Conservation (phyloP, 176 grass and related monocot species). For the Carex scoparia region DNA sequence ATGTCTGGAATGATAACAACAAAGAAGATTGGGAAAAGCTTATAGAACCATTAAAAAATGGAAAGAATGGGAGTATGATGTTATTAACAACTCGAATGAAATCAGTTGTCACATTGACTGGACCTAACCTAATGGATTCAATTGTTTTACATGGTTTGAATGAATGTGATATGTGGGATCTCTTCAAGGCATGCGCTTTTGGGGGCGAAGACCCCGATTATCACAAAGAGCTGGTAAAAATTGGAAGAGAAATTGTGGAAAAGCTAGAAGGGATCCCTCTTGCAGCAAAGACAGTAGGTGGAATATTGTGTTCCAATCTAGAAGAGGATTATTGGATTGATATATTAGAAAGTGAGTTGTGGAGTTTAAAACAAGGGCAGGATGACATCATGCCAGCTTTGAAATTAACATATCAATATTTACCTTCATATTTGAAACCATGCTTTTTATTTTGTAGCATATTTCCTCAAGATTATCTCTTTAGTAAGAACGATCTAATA, state of each 20-base stretch:
- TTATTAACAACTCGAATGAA: constrained; percentile 29
- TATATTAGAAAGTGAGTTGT: constrained; percentile 14
- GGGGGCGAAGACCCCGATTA: neutral
- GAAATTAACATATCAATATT: constrained; percentile 24
- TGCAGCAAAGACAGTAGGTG: constrained; percentile 25
- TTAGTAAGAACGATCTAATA: constrained; percentile 11
- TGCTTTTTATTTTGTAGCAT: constrained; percentile 29
- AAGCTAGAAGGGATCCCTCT: constrained; percentile 24
- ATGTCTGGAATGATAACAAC: constrained; percentile 29
- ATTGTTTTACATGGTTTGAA: neutral
- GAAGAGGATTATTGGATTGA: neutral
- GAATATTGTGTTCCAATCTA: neutral
- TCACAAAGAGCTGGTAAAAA: neutral
- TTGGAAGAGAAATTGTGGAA: constrained; percentile 25
- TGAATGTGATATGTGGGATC: neutral
- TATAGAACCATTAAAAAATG: neutral
- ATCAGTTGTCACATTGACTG: neutral
- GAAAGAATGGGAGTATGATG: constrained; percentile 26
- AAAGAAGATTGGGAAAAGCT: constrained; percentile 12
- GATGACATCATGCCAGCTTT: constrained; percentile 25
- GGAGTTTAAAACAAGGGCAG: neutral
- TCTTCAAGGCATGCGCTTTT: constrained; percentile 14
- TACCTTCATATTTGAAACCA: neutral
- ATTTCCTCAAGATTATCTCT: constrained; percentile 10
- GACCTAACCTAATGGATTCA: neutral